These are phyloP conservation scores for Aquilaria agallochum DNA, from an alignment of 441 rosid genomes.

Conservation along the genomic window DNA sequence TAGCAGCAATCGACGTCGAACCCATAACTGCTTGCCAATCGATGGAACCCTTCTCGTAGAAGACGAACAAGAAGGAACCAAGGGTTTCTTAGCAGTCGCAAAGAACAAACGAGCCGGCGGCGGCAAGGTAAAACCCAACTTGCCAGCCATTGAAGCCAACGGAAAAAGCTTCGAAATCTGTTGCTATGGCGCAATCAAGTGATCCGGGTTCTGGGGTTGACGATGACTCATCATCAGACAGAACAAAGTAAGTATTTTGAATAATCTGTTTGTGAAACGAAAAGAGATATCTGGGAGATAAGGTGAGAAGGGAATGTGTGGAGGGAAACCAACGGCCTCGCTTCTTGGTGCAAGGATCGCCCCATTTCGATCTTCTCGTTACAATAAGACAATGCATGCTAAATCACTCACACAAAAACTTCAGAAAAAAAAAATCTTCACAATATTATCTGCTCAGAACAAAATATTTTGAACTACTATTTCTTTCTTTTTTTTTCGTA, in stretches of 20 bases:
- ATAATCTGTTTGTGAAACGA: constrained; percentile 29
- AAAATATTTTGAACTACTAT: too few relatives aligned
- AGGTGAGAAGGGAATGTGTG: constrained; percentile 50
- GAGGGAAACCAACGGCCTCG: constrained; percentile 38
- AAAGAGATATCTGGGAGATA: constrained; percentile 34
- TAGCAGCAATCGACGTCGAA: constrained; percentile 40
- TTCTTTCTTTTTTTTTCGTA: too few relatives aligned
- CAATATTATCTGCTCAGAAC: too few relatives aligned
- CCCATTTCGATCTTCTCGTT: constrained; percentile 9
- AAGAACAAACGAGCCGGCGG: constrained; percentile 47
- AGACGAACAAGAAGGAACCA: constrained; percentile 28
- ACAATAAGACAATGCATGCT: too few relatives aligned
- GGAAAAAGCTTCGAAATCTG: constrained; percentile 8
- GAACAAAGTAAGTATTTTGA: background rate
- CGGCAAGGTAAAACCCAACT: constrained; percentile 48
- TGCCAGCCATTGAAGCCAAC: constrained; percentile 40
- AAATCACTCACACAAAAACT: too few relatives aligned
- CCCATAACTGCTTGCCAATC: constrained; percentile 33
- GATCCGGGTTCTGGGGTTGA: constrained; percentile 18
- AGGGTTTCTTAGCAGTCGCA: constrained; percentile 41
- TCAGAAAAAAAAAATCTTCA: too few relatives aligned
- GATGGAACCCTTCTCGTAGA: constrained; percentile 32
- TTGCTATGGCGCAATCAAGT: constrained; percentile 7
- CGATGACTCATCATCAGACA: constrained; percentile 7
- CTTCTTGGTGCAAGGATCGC: background rate